Conservation (phyloP, 371 early-diverging fungal genomes). For the Lichtheimia ornata region DNA sequence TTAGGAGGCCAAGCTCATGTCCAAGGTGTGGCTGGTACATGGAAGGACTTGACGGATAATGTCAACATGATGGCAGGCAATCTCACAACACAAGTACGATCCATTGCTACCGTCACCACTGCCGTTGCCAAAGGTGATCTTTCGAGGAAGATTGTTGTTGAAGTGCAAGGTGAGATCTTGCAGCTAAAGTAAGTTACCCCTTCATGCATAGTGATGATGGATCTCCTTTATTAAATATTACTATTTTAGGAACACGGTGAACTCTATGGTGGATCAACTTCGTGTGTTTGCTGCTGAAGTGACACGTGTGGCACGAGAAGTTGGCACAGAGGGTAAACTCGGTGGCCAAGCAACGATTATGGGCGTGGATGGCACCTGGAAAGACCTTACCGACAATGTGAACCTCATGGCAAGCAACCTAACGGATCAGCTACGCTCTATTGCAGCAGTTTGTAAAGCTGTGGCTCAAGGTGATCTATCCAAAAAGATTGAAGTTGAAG, state of each 20-base stretch:
- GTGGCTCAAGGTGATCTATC: slow-evolving; percentile 58
- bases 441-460: slow-evolving; percentile 59
- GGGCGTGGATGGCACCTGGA: slow-evolving; percentile 72
- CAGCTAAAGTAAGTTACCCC: slow-evolving; percentile 41
- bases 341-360: slow-evolving; percentile 58
- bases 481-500: slow-evolving; percentile 37
- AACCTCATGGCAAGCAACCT: slow-evolving; percentile 65
- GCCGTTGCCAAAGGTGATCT: slow-evolving; percentile 55
- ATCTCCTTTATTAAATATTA: slow-evolving; percentile 11
- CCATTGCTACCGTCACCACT: slow-evolving; percentile 46
- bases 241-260: slow-evolving; percentile 38
- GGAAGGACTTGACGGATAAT: slow-evolving; percentile 44
- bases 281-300: slow-evolving; percentile 49
- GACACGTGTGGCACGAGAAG: slow-evolving; percentile 59
- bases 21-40: slow-evolving; percentile 37
- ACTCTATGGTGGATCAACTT: slow-evolving; percentile 51
- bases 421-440: slow-evolving; percentile 58
- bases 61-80: slow-evolving; percentile 42
- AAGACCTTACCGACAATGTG: slow-evolving; percentile 69
- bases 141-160: slow-evolving; percentile 28
- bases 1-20: slow-evolving; percentile 41
- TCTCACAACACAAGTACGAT: slow-evolving; percentile 49
- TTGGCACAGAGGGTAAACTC: slow-evolving; percentile 62
- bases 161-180: slow-evolving; percentile 48
- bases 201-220: not conserved